Conservation (phyloP, 208 protist genomes). For the Vickermania ingenoplastis region DNA sequence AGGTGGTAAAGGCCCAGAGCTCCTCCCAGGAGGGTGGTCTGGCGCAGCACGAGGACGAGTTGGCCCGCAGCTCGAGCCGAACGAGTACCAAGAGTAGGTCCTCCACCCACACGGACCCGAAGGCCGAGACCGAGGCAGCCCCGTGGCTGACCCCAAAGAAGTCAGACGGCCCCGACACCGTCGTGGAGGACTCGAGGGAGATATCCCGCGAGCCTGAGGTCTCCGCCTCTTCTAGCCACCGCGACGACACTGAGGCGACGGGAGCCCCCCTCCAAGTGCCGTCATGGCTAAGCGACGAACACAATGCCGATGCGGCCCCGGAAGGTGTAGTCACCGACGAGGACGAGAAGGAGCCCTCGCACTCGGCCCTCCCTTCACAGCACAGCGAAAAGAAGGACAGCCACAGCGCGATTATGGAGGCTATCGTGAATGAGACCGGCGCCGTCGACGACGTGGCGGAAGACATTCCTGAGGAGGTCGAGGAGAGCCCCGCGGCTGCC, state of each 20-base stretch:
- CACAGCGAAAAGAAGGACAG: background rate
- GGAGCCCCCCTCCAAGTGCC: conserved; percentile 6
- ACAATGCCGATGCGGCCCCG: background rate
- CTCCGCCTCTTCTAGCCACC: background rate
- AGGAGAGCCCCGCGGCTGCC: background rate
- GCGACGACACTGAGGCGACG: background rate
- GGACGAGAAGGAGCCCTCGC: background rate
- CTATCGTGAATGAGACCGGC: background rate
- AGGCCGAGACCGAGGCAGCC: conserved; percentile 1
- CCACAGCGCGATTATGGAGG: conserved; percentile 2
- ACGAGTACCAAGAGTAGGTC: background rate
- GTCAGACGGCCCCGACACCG: background rate
- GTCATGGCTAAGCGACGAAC: background rate
- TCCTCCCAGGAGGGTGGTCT: background rate
- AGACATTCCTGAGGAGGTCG: conserved; percentile 9
- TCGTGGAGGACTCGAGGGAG: background rate
- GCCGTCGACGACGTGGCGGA: conserved; percentile 3
- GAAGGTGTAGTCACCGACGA: background rate
- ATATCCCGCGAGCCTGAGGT: background rate
- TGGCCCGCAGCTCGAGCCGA: background rate
- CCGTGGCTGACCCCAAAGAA: conserved; percentile 15
- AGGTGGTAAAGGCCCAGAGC: background rate
- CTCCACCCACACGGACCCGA: background rate
- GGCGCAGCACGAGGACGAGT: conserved; percentile 1
- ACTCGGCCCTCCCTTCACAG: too few species aligned